Evolutionary conservation across 2,329 filamentous ascomycete genomes (phyloP).

Genomic region (Sordariomycetes sp.): DNA sequence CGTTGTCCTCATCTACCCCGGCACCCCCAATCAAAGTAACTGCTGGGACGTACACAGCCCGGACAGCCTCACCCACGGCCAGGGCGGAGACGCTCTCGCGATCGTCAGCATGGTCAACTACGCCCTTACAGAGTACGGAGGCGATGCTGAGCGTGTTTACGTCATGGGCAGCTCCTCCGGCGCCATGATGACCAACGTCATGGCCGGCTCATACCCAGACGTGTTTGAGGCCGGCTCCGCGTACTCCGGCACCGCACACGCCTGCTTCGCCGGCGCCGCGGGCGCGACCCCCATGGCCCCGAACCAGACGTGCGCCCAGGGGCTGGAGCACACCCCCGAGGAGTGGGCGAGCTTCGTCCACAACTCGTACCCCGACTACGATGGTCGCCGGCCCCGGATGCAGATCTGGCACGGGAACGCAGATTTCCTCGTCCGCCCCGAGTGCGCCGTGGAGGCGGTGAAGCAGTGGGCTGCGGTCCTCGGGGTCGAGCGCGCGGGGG

Average conservation of each 20-base stretch:
- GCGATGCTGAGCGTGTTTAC: constrained; percentile 38
- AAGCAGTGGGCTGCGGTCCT: constrained; percentile 45
- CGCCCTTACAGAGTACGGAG: constrained; percentile 37
- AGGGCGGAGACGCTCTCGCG: constrained; percentile 42
- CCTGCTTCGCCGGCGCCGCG: constrained; percentile 33
- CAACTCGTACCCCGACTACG: constrained; percentile 38
- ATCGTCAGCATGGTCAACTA: constrained; percentile 51
- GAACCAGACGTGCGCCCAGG: constrained; percentile 9
- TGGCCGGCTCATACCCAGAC: constrained; percentile 43
- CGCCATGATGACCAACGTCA: constrained; percentile 39
- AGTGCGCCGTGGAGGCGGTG: constrained; percentile 46
- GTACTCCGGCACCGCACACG: constrained; percentile 34
- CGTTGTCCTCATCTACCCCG: constrained; percentile 42
- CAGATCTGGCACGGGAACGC: constrained; percentile 4
- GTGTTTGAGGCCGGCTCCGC: constrained; percentile 39
- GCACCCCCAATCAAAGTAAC: constrained; percentile 32
- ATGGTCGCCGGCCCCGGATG: constrained; percentile 3
- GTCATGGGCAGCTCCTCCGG: constrained; percentile 37
- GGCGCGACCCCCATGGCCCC: constrained; percentile 35
- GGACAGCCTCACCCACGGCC: constrained; percentile 39
- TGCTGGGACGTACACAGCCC: constrained; percentile 49
- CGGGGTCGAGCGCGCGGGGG: constrained; percentile 20
- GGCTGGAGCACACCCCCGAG: constrained; percentile 15
- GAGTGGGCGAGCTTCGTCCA: constrained; percentile 28
- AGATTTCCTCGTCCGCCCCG: constrained; percentile 30